Percentiles rank a stretch among this genome's conserved stretches.
Conservation (phyloP, 1,139 yeast genomes). For the Suhomyces wounanorum region DNA sequence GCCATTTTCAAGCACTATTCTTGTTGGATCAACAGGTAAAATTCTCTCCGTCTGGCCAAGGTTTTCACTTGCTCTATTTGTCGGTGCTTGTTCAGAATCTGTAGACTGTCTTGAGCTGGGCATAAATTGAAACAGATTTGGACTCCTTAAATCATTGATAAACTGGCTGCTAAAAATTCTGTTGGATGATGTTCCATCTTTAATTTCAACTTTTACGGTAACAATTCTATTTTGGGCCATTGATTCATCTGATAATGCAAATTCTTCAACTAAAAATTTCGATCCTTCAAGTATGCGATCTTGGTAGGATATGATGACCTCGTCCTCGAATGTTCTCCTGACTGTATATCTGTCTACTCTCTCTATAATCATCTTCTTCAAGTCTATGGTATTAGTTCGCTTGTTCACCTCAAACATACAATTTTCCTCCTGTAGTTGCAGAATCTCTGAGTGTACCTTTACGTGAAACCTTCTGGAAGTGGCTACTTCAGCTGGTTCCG, state of each 20-base stretch:
- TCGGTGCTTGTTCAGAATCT: not conserved
- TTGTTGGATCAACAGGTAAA: constrained; percentile 26
- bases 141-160: constrained; percentile 30
- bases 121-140: constrained; percentile 26
- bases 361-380: constrained; percentile 26
- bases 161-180: constrained; percentile 33
- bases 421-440: constrained; percentile 23
- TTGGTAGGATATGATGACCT: constrained; percentile 23
- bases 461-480: constrained; percentile 15
- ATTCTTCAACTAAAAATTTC: constrained; percentile 9
- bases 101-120: constrained; percentile 15
- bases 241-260: constrained; percentile 17
- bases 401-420: constrained; percentile 29
- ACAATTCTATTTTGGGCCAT: constrained; percentile 17
- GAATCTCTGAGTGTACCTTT: constrained; percentile 21
- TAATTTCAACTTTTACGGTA: constrained; percentile 15
- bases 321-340: constrained; percentile 33
- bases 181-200: constrained; percentile 19
- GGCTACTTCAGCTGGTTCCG: not conserved
- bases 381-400: constrained; percentile 24
- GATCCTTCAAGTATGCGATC: constrained; percentile 10
- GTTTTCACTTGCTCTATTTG: not conserved
- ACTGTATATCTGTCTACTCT: constrained; percentile 28
- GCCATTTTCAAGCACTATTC: constrained; percentile 26
- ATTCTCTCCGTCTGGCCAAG: constrained; percentile 2